Evolutionary conservation across 164 flowering plant species (phyloP).

Genomic region (Aristolochia fimbriata): DNA sequence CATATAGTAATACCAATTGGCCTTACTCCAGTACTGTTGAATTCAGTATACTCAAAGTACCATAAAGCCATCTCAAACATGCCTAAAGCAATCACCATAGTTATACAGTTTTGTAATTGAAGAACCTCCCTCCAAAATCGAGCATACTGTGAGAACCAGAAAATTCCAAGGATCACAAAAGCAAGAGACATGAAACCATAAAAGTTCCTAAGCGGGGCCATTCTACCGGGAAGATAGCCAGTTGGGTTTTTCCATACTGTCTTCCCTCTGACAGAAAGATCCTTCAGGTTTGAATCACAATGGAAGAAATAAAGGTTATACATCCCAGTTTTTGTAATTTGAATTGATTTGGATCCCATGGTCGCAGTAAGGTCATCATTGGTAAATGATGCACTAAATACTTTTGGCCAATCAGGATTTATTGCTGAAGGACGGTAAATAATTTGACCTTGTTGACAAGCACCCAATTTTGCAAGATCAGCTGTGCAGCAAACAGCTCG

Average conservation of each 20-base stretch:
- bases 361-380: slow-evolving; percentile 37
- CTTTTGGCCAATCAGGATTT: slow-evolving; percentile 80
- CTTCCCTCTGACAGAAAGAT: slow-evolving; percentile 66
- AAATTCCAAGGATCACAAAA: slow-evolving; percentile 74
- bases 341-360: slow-evolving; percentile 46
- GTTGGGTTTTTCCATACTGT: slow-evolving; percentile 93
- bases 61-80: slow-evolving; percentile 97
- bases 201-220: slow-evolving; percentile 94
- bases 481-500: slow-evolving; percentile 91
- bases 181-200: slow-evolving; percentile 90
- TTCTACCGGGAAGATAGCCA: slow-evolving; percentile 95
- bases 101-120: slow-evolving; percentile 81
- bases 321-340: slow-evolving; percentile 84
- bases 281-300: slow-evolving; percentile 68
- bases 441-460: slow-evolving; percentile 64
- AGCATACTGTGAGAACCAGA: slow-evolving; percentile 94
- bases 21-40: slow-evolving; percentile 78
- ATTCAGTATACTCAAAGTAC: slow-evolving; percentile 92
- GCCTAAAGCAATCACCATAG: slow-evolving; percentile 82
- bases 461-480: slow-evolving; percentile 90
- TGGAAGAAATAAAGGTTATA: slow-evolving; percentile 91
- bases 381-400: slow-evolving; percentile 49
- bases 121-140: slow-evolving; percentile 94
- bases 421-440: slow-evolving; percentile 62
- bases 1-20: slow-evolving; percentile 79